These are phyloP conservation scores for Paramecium primaurelia DNA, from an alignment of 73 alveolate genomes.

Conservation along the genomic window DNA sequence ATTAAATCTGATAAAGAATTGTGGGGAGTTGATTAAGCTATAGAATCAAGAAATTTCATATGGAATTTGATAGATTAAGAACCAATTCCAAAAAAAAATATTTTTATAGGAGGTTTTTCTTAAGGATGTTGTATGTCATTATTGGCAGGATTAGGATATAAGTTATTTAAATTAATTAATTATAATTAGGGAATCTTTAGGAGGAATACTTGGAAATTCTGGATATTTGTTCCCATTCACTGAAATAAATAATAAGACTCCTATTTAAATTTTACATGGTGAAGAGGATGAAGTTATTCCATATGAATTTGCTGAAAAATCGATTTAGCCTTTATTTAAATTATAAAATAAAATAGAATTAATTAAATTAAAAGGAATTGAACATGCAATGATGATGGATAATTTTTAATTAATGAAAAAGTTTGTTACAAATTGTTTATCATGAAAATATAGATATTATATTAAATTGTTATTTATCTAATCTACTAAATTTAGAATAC, in stretches of 20 bases:
- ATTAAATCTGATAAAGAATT: background rate
- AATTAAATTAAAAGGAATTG: background rate
- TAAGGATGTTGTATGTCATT: conserved; percentile 33
- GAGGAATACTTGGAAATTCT: background rate
- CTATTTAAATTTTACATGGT: conserved; percentile 51
- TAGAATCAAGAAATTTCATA: conserved; percentile 24
- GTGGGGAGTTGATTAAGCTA: conserved; percentile 53
- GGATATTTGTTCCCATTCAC: conserved; percentile 47
- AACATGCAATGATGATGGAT: conserved; percentile 45
- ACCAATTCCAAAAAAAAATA: background rate
- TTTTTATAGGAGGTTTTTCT: conserved; percentile 27
- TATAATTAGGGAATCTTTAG: background rate
- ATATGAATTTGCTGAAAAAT: conserved; percentile 8
- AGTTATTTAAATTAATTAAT: background rate
- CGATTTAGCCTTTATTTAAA: background rate
- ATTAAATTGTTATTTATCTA: background rate
- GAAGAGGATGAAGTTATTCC: conserved; percentile 57
- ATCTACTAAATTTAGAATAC: background rate
- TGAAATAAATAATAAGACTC: conserved; percentile 48
- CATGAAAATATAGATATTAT: background rate
- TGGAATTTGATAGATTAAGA: background rate
- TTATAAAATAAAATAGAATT: background rate
- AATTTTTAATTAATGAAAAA: conserved; percentile 21
- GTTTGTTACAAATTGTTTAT: background rate
- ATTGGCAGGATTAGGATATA: conserved; percentile 42